Percentiles rank a stretch among this genome's conserved stretches.
These are phyloP conservation scores for Aspergillus ustus DNA, from an alignment of 2,329 filamentous ascomycete genomes.

Conservation along the genomic window DNA sequence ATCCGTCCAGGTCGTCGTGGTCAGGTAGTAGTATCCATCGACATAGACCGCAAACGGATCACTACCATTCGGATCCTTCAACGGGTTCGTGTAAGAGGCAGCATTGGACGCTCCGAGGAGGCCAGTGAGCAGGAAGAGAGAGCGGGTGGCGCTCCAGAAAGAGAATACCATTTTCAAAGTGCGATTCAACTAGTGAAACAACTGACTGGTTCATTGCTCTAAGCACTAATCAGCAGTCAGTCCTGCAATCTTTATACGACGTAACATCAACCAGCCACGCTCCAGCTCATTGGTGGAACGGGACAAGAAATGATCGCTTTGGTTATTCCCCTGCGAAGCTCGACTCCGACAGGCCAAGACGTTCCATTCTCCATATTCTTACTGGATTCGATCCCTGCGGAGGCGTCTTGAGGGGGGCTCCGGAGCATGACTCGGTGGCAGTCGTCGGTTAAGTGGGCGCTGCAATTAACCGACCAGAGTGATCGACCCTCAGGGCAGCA, in stretches of 20 bases:
- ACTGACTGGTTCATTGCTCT: background rate
- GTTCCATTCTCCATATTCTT: background rate
- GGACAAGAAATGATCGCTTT: background rate
- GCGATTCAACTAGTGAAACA: background rate
- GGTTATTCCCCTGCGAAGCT: background rate
- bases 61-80: slow-evolving; percentile 49
- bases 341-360: slow-evolving; percentile 5
- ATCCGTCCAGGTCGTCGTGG: slow-evolving; percentile 61
- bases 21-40: slow-evolving; percentile 62
- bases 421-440: background rate
- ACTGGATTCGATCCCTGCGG: background rate
- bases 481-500: background rate
- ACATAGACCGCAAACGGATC: slow-evolving; percentile 60
- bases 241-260: background rate
- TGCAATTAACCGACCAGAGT: slow-evolving; percentile 8
- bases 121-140: background rate
- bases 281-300: slow-evolving; percentile 13
- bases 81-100: slow-evolving; percentile 1
- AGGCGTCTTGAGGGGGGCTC: background rate
- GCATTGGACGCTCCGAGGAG: slow-evolving; percentile 6
- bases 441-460: slow-evolving; percentile 8
- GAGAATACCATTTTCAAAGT: background rate
- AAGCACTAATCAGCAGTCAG: background rate
- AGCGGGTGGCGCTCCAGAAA: background rate
- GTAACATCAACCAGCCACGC: background rate